phyloP scores from a whole-genome alignment of 768 basidiomycete genomes.

The Tephrocybe sp. region DNA sequence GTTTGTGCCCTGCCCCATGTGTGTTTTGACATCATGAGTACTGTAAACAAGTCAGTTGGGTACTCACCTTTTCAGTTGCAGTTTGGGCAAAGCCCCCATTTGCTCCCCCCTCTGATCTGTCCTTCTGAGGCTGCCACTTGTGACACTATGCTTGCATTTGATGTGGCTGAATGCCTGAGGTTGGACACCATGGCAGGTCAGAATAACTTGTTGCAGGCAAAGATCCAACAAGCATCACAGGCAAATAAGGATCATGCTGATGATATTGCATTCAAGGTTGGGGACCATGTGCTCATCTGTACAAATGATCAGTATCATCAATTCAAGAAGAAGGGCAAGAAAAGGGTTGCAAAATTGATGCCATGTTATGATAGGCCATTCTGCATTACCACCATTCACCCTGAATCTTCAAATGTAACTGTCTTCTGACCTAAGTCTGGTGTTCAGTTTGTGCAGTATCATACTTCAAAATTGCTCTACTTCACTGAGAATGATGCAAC shows the following conservation, averaged over 20 bases:
- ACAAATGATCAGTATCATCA: constrained; percentile 22
- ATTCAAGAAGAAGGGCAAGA: constrained; percentile 21
- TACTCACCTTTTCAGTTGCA: constrained; percentile 4
- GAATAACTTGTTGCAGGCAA: constrained; percentile 18
- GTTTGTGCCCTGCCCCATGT: constrained; percentile 21
- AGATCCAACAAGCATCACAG: constrained; percentile 22
- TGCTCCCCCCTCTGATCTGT: not conserved
- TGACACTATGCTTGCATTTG: no score
- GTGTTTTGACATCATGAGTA: constrained; percentile 35
- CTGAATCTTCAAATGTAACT: constrained; percentile 17
- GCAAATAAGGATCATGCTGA: constrained; percentile 12
- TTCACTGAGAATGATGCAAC: constrained; percentile 29
- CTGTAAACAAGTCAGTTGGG: constrained; percentile 13
- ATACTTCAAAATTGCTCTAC: constrained; percentile 26
- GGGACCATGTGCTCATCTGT: constrained; percentile 28
- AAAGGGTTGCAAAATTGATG: constrained; percentile 38
- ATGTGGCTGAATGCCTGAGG: no score
- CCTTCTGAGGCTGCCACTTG: no score
- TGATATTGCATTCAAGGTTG: not conserved
- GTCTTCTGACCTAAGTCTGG: constrained; percentile 18
- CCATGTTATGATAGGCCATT: constrained; percentile 30
- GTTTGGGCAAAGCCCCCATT: not conserved
- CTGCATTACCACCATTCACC: constrained; percentile 16
- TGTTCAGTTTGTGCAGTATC: constrained; percentile 31
- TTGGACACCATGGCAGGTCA: constrained; percentile 6